Conservation (phyloP, 169 alveolate species). For the Babesia gibsoni region DNA sequence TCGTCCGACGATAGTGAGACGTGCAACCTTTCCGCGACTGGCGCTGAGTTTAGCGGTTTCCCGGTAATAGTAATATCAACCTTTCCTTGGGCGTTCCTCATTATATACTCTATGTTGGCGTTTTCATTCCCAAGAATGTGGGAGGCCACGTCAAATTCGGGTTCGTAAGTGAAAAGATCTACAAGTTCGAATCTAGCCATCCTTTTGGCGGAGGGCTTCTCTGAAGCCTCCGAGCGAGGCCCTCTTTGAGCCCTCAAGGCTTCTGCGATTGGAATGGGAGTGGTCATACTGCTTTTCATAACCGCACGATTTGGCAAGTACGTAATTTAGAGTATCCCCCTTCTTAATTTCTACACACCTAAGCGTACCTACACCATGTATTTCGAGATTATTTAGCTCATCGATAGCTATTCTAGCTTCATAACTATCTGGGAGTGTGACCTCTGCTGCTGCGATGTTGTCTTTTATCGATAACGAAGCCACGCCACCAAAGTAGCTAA, state of each 20-base stretch:
- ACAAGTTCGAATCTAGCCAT: slow-evolving; percentile 75
- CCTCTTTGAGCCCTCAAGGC: not conserved
- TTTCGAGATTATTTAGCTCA: slow-evolving; percentile 41
- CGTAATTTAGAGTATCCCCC: slow-evolving; percentile 35
- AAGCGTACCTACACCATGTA: slow-evolving; percentile 54
- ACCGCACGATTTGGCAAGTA: slow-evolving; percentile 1
- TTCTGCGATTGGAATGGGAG: not conserved
- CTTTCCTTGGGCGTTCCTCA: slow-evolving; percentile 70
- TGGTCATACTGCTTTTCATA: not conserved
- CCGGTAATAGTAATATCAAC: slow-evolving; percentile 77
- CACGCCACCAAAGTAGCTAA: slow-evolving; percentile 43
- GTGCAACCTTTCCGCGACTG: slow-evolving; percentile 77
- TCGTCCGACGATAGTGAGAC: slow-evolving; percentile 70
- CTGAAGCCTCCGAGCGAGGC: not conserved
- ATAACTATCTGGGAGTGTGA: slow-evolving; percentile 19
- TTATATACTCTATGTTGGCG: slow-evolving; percentile 73
- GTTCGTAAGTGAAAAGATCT: slow-evolving; percentile 78
- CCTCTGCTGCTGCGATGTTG: slow-evolving; percentile 54
- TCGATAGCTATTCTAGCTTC: not conserved
- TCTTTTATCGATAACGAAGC: not conserved
- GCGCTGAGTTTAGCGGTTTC: slow-evolving; percentile 77
- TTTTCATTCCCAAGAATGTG: slow-evolving; percentile 73
- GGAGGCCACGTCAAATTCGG: slow-evolving; percentile 77
- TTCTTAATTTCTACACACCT: slow-evolving; percentile 32
- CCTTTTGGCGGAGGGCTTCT: not conserved